Conservation (phyloP, 2,329 filamentous ascomycete genomes). For the Penicillium sp. region DNA sequence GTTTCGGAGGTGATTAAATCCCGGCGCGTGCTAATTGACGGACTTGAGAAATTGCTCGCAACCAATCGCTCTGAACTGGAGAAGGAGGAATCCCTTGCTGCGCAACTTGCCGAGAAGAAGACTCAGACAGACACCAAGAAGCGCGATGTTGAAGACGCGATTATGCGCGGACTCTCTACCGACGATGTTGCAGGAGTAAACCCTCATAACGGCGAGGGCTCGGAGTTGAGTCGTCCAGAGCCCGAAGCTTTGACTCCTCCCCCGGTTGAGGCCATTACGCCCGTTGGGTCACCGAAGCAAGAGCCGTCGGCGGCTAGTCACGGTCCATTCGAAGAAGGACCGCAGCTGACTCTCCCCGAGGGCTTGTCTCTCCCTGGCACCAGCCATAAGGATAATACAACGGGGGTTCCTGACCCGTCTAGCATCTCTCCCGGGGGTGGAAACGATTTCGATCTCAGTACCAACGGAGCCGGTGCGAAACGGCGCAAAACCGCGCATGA, state of each 20-base stretch:
- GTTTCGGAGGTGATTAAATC: conserved; percentile 86
- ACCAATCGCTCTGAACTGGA: conserved; percentile 64
- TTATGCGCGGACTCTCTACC: conserved; percentile 69
- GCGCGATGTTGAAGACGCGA: conserved; percentile 80
- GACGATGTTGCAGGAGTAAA: conserved; percentile 44
- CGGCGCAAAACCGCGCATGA: conserved; percentile 48
- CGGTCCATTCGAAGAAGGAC: conserved; percentile 17
- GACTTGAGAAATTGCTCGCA: conserved; percentile 74
- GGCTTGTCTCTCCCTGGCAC: conserved; percentile 19
- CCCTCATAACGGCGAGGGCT: conserved; percentile 32
- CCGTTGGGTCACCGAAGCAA: conserved; percentile 46
- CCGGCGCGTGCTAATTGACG: conserved; percentile 67
- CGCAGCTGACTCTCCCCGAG: conserved; percentile 6
- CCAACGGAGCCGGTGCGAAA: conserved; percentile 37
- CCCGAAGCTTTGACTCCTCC: conserved; percentile 86
- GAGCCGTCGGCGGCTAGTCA: conserved; percentile 31
- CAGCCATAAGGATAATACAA: conserved; percentile 15
- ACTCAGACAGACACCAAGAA: conserved; percentile 73
- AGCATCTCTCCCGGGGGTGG: conserved; percentile 15
- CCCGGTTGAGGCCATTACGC: conserved; percentile 52
- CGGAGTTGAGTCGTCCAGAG: conserved; percentile 57
- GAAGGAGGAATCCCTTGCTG: conserved; percentile 61
- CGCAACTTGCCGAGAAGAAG: conserved; percentile 61
- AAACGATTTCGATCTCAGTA: conserved; percentile 22
- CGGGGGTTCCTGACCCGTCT: conserved; percentile 19